Conservation (phyloP, 2,329 filamentous ascomycete species). For the Tolypocladium ophioglossoides region DNA sequence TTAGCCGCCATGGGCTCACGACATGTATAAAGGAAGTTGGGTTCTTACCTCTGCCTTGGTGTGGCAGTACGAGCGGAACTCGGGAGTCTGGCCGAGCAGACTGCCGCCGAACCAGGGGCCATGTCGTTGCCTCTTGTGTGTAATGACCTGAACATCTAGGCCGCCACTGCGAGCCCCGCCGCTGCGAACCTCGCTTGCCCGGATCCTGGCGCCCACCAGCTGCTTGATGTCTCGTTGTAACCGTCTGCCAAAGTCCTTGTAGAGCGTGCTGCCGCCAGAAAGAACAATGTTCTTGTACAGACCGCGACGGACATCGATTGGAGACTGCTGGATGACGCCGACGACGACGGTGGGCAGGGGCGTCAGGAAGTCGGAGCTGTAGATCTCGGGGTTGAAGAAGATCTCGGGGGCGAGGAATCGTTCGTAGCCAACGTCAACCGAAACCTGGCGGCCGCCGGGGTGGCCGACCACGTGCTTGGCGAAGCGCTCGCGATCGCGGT, state of each 20-base stretch:
- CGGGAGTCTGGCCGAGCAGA: constrained; percentile 90
- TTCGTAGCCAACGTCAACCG: constrained; percentile 93
- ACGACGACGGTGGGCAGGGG: constrained; percentile 91
- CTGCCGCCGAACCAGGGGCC: constrained; percentile 98
- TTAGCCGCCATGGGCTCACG: constrained; percentile 8
- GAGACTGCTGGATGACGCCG: constrained; percentile 91
- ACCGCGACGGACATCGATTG: constrained; percentile 92
- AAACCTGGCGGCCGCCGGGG: constrained; percentile 73
- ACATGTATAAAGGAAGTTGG: background rate
- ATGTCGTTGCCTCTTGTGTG: constrained; percentile 93
- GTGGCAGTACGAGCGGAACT: constrained; percentile 98
- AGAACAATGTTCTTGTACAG: constrained; percentile 99
- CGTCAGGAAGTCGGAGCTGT: constrained; percentile 96
- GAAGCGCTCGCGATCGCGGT: constrained; percentile 85
- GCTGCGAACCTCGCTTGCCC: constrained; percentile 81
- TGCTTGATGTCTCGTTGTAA: constrained; percentile 97
- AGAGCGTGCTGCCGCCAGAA: constrained; percentile 91
- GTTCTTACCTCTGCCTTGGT: constrained; percentile 62
- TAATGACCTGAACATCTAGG: constrained; percentile 92
- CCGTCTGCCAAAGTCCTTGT: constrained; percentile 95
- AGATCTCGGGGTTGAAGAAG: constrained; percentile 99
- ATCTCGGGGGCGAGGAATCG: constrained; percentile 97
- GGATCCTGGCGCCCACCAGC: constrained; percentile 85
- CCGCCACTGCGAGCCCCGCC: constrained; percentile 90
- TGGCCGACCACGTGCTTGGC: constrained; percentile 80